A percentile compares a stretch with the other conserved stretches of the same genome.
These are phyloP conservation scores for Rhizopogon salebrosus DNA, from an alignment of 768 basidiomycete species.

Conservation along the genomic window DNA sequence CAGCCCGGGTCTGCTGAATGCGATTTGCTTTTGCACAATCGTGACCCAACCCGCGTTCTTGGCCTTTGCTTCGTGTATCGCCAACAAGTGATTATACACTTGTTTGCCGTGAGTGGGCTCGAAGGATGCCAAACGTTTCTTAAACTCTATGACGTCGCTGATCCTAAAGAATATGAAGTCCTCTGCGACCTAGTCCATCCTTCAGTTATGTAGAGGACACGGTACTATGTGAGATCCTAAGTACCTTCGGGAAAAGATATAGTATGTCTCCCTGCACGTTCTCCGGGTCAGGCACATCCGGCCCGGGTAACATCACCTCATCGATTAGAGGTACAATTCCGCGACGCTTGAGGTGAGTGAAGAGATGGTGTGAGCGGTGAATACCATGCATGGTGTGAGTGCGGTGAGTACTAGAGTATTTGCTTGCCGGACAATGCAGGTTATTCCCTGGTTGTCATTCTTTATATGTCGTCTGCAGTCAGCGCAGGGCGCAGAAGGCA, in stretches of 20 bases:
- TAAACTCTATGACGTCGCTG: background rate
- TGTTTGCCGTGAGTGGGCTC: background rate
- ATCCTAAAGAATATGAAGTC: slow-evolving; percentile 6
- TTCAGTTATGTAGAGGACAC: background rate
- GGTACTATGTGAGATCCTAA: background rate
- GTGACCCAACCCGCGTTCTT: background rate
- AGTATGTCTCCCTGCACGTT: slow-evolving; percentile 5
- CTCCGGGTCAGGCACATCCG: background rate
- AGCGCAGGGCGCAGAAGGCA: background rate
- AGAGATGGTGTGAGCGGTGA: background rate
- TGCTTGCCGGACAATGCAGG: background rate
- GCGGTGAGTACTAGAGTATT: background rate
- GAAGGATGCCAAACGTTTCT: background rate
- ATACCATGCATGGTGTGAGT: background rate
- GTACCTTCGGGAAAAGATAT: slow-evolving; percentile 5
- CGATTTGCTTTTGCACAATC: slow-evolving; percentile 1
- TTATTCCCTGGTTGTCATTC: background rate
- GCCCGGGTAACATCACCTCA: background rate
- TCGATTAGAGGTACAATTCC: background rate
- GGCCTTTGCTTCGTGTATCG: slow-evolving; percentile 1
- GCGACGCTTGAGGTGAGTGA: background rate
- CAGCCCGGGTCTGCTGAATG: slow-evolving; percentile 3
- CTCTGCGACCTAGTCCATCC: background rate
- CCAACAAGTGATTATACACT: background rate
- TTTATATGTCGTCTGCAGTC: background rate